Evolutionary conservation across 495 filamentous ascomycete genomes (phyloP).

Genomic region (Xanthoparmelia taractica): DNA sequence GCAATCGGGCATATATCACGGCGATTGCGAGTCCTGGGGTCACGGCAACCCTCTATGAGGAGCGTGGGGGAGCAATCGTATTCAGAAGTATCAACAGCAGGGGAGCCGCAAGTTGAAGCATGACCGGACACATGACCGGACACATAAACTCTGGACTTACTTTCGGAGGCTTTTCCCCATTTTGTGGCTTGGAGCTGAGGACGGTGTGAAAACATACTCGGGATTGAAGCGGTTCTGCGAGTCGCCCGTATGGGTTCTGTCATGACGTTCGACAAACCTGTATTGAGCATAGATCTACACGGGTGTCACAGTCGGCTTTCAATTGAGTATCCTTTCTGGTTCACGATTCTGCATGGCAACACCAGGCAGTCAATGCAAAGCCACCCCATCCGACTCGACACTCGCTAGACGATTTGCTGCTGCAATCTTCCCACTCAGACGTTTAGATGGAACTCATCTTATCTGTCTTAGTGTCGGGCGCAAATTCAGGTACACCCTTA

Average conservation of each 20-base stretch:
- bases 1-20: constrained; percentile 12
- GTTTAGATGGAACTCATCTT: background rate
- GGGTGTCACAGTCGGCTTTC: background rate
- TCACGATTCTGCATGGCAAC: background rate
- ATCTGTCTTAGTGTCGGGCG: too few species aligned
- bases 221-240: background rate
- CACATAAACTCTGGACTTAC: background rate
- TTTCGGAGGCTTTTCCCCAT: background rate
- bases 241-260: background rate
- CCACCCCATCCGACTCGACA: background rate
- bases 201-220: background rate
- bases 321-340: background rate
- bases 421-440: background rate
- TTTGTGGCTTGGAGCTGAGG: background rate
- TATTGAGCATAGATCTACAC: background rate
- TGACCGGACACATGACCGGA: background rate
- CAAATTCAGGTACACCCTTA: too few species aligned
- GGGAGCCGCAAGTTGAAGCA: background rate
- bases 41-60: background rate
- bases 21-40: background rate
- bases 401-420: background rate
- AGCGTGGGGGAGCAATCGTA: background rate
- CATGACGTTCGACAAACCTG: background rate
- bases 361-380: background rate
- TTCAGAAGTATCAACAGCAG: background rate